Percentiles rank a stretch among this genome's conserved stretches.
Evolutionary conservation across 2,329 filamentous ascomycete species (phyloP).

Genomic region (Penicillium rolfsii): DNA sequence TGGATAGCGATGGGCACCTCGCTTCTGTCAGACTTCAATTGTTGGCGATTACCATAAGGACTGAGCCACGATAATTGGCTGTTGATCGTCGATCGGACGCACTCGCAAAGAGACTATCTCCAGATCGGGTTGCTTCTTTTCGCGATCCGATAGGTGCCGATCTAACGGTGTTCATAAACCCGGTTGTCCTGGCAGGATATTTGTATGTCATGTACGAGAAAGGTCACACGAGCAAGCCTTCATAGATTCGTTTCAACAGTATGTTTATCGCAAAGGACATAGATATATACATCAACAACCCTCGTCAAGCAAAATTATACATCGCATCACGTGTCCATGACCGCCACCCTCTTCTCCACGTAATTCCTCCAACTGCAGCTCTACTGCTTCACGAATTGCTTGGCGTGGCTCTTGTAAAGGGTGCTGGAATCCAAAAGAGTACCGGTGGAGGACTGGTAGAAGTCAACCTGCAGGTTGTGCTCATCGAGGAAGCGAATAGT

Average conservation of each 20-base stretch:
- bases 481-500: conserved; percentile 53
- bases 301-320: neutral
- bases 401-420: conserved; percentile 54
- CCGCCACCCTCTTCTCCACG: neutral
- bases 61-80: neutral
- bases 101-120: neutral
- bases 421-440: conserved; percentile 53
- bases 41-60: neutral
- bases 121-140: neutral
- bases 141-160: neutral
- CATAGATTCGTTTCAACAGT: neutral
- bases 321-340: neutral
- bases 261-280: too few species aligned
- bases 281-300: neutral
- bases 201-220: neutral
- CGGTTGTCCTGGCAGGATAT: neutral
- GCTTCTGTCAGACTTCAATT: neutral
- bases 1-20: too few species aligned
- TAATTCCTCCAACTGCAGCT: neutral
- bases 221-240: neutral
- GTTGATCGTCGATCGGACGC: neutral
- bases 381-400: conserved; percentile 58
- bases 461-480: conserved; percentile 55
- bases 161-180: neutral
- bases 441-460: conserved; percentile 55